These are phyloP conservation scores for Heritiera fomes DNA, from an alignment of 345 rosid genomes.

Conservation along the genomic window DNA sequence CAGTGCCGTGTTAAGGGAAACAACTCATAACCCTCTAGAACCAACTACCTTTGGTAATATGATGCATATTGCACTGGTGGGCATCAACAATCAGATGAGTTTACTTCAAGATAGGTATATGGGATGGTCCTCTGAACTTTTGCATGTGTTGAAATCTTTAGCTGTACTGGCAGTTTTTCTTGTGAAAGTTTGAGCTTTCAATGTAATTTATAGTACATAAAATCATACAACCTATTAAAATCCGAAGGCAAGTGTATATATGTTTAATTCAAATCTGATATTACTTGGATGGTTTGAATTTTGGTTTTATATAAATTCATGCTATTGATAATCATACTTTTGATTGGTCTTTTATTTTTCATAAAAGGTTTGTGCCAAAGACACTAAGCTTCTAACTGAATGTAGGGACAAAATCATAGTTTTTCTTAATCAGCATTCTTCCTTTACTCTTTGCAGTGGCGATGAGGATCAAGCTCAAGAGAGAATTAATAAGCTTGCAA, in stretches of 20 bases:
- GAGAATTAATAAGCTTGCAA: constrained; percentile 85
- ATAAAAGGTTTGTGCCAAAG: background rate
- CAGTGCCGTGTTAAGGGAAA: constrained; percentile 76
- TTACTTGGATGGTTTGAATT: background rate
- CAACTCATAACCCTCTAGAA: constrained; percentile 52
- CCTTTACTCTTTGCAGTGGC: constrained; percentile 62
- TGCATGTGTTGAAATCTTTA: constrained; percentile 14
- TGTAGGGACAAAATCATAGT: background rate
- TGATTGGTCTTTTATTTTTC: background rate
- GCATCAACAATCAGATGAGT: constrained; percentile 98
- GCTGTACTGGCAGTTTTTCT: background rate
- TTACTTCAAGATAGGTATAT: constrained; percentile 95
- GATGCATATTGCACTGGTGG: constrained; percentile 96
- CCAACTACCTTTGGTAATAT: constrained; percentile 73
- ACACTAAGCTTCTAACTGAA: background rate
- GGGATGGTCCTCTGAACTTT: constrained; percentile 15
- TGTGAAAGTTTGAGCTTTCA: constrained; percentile 4
- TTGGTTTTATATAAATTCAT: constrained; percentile 2
- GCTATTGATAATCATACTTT: background rate
- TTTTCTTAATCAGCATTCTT: constrained; percentile 14
- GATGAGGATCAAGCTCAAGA: constrained; percentile 99
- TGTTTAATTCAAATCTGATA: background rate
- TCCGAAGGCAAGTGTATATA: background rate
- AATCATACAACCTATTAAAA: constrained; percentile 5
- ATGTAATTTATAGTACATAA: background rate